These are phyloP conservation scores for Bremia lactucae DNA, from an alignment of 352 stramenopile genomes.

Conservation along the genomic window DNA sequence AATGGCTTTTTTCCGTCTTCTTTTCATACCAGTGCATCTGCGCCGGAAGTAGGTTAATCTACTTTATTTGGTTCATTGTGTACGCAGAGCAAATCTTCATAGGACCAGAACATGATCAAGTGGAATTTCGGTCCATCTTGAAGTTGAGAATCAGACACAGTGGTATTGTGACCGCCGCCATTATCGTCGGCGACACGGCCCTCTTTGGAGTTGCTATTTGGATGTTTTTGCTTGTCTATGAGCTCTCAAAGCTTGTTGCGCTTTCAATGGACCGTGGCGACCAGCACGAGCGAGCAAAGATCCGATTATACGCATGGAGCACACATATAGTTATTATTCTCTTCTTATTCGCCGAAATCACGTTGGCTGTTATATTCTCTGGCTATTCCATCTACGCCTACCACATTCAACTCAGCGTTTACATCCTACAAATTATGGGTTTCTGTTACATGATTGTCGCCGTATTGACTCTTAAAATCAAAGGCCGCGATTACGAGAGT, in stretches of 20 bases:
- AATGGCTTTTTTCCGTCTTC: slow-evolving; percentile 20
- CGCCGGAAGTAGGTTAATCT: slow-evolving; percentile 6
- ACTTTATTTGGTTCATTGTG: slow-evolving; percentile 18
- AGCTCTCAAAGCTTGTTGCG: slow-evolving; percentile 26
- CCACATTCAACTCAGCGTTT: slow-evolving; percentile 14
- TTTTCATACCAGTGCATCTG: slow-evolving; percentile 21
- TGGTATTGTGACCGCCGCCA: slow-evolving; percentile 17
- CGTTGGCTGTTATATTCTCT: slow-evolving; percentile 8
- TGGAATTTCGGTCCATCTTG: slow-evolving; percentile 20
- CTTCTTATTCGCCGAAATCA: slow-evolving; percentile 15
- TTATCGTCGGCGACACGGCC: slow-evolving; percentile 20
- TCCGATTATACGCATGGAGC: slow-evolving; percentile 19
- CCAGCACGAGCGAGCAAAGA: slow-evolving; percentile 21
- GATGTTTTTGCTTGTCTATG: slow-evolving; percentile 31
- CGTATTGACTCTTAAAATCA: slow-evolving; percentile 22
- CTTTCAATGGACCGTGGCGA: slow-evolving; percentile 29
- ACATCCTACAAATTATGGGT: slow-evolving; percentile 19
- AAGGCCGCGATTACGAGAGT: slow-evolving; percentile 30
- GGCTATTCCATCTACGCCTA: slow-evolving; percentile 28
- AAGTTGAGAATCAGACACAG: slow-evolving; percentile 11
- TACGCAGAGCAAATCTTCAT: slow-evolving; percentile 2
- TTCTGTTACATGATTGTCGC: slow-evolving; percentile 23
- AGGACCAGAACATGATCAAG: slow-evolving; percentile 17
- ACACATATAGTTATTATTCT: slow-evolving; percentile 11
- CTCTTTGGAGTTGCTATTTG: slow-evolving; percentile 25